These are phyloP conservation scores for Globisporangium nodosum DNA, from an alignment of 352 stramenopile species.

Conservation along the genomic window DNA sequence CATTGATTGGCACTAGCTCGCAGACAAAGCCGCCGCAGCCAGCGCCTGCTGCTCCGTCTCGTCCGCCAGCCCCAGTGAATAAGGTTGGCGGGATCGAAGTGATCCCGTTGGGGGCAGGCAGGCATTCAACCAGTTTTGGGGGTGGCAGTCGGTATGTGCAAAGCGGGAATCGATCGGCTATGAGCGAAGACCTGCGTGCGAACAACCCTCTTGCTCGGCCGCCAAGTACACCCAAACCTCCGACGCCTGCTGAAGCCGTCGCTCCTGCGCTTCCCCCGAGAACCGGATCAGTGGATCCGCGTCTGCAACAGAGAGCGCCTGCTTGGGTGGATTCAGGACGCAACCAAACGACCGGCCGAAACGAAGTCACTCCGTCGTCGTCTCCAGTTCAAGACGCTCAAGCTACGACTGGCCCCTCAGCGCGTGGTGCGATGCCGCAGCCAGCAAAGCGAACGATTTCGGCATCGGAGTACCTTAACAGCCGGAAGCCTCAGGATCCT, in stretches of 20 bases:
- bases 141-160: constrained; percentile 60
- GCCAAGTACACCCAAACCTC: constrained; percentile 1
- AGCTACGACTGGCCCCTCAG: too few relatives aligned
- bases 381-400: constrained; percentile 2
- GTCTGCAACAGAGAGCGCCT: background rate
- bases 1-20: too few relatives aligned
- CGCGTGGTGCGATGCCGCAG: background rate
- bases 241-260: background rate
- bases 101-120: constrained; percentile 38
- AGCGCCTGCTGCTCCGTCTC: background rate
- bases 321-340: background rate
- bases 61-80: background rate
- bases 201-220: background rate
- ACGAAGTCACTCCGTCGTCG: constrained; percentile 5
- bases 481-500: constrained; percentile 11
- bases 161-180: constrained; percentile 41
- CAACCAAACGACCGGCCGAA: background rate
- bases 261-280: background rate
- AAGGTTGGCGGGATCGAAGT: constrained; percentile 32
- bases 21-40: background rate
- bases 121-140: constrained; percentile 15
- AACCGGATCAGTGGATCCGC: background rate
- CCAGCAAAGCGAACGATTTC: constrained; percentile 8
- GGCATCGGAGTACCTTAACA: constrained; percentile 11
- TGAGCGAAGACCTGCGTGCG: constrained; percentile 13